These are phyloP conservation scores for Eucalyptus paniculata DNA, from an alignment of 345 rosid species.

Conservation along the genomic window DNA sequence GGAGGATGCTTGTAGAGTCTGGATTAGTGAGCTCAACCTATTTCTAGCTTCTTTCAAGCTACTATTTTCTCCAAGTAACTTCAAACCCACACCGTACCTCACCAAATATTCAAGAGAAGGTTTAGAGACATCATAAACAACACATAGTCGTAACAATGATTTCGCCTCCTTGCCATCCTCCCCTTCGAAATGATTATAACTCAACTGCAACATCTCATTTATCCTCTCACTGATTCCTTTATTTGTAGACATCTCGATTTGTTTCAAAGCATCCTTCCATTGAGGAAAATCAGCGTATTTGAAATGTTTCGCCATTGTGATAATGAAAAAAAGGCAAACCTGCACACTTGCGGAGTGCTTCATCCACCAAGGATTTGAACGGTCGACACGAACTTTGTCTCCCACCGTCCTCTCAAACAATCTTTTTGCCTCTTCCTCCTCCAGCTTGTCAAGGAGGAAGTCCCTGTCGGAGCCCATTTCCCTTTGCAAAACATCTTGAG, in stretches of 20 bases:
- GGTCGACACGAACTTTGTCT: background rate
- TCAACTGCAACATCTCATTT: too few relatives aligned
- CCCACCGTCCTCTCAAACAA: background rate
- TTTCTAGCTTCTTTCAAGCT: fast-evolving
- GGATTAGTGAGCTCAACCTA: fast-evolving
- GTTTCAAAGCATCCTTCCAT: too few relatives aligned
- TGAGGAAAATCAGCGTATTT: fast-evolving
- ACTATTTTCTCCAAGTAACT: fast-evolving
- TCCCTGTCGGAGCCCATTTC: background rate
- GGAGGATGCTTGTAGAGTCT: fast-evolving
- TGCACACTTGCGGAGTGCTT: background rate
- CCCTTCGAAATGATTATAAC: too few relatives aligned
- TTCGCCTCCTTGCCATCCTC: too few relatives aligned
- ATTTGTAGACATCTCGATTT: too few relatives aligned
- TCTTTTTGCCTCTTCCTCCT: background rate
- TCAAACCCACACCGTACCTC: too few relatives aligned
- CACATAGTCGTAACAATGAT: background rate
- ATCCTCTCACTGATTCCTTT: too few relatives aligned
- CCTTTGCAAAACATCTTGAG: background rate
- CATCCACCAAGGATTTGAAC: background rate
- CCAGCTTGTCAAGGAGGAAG: fast-evolving
- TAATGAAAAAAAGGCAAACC: background rate
- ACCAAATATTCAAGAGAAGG: too few relatives aligned
- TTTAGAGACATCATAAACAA: too few relatives aligned
- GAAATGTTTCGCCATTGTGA: background rate